Evolutionary conservation across 768 basidiomycete species (phyloP), one percentile per base, ranked within the genome.

Genomic region (Pleurotus cornucopiae): DNA sequence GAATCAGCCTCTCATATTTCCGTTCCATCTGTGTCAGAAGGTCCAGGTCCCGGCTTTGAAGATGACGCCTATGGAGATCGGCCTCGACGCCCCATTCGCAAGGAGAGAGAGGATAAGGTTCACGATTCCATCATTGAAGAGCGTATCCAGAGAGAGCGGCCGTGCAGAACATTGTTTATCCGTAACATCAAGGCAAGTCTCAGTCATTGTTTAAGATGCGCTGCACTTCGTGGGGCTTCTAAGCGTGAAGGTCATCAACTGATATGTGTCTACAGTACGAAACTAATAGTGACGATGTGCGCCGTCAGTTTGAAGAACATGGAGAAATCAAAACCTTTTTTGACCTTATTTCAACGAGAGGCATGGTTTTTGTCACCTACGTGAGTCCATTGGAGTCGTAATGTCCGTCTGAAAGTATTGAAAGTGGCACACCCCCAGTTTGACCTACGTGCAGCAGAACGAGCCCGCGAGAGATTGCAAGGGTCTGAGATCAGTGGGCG

Each of bases 301-400:
- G 90, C 58, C 80, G 77, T 44, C 82, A 84, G 53, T 99, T 98
- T 71, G 92, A 93, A 73, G 88, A 89, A 57, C 91, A 93, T 66
- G 97, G 97, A 60, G 92, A 94, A 65, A 92, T 98, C 75, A 94
- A 94, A 73, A 94, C 91, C 1, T 98, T 95, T 69, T 98, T 98
- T 70, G 97, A 99, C 71, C 76, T 98, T 16, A 91, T 98, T 60
- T 82, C 85, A 48, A 95, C 90, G 9, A 81, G 97, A 58, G 97
- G 97, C n/a, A 97, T 99, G 91, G 89, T 98, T 12, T 99, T 99
- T 70, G 89, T 98, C 45, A 99, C 96, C 47, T 99, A 92, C 69
- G 97, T 98, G 74, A 82, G 96, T 83, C 48, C 45, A 38, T 20
- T 38, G 21, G 47, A 47, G 16, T 41, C 7, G 26, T 34, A 16